Evolutionary conservation across 2,329 filamentous ascomycete species (phyloP).

Genomic region (Cadophora sp.): DNA sequence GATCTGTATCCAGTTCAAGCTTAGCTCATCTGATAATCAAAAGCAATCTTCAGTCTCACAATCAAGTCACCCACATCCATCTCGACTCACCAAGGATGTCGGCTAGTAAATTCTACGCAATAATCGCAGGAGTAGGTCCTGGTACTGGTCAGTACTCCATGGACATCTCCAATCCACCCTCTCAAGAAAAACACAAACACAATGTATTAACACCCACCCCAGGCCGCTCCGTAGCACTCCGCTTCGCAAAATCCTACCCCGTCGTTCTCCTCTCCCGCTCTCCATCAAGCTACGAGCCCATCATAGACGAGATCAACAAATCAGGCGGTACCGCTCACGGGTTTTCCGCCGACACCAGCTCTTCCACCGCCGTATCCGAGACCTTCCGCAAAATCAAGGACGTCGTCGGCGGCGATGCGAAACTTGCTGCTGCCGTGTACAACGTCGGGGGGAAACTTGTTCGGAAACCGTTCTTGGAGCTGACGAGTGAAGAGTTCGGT

Average conservation of each 20-base stretch:
- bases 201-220: not conserved
- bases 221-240: slow-evolving; percentile 53
- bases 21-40: slow-evolving; percentile 19
- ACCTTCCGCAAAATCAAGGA: slow-evolving; percentile 66
- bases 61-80: slow-evolving; percentile 6
- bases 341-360: slow-evolving; percentile 68
- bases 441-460: slow-evolving; percentile 62
- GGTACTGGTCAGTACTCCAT: slow-evolving; percentile 56
- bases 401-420: slow-evolving; percentile 51
- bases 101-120: slow-evolving; percentile 61
- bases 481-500: slow-evolving; percentile 54
- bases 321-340: slow-evolving; percentile 72
- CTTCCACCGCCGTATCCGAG: slow-evolving; percentile 54
- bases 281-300: slow-evolving; percentile 64
- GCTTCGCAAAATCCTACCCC: slow-evolving; percentile 68
- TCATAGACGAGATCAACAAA: slow-evolving; percentile 70
- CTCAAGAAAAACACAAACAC: not conserved
- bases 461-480: slow-evolving; percentile 62
- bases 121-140: slow-evolving; percentile 72
- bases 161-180: slow-evolving; percentile 5
- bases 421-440: slow-evolving; percentile 69
- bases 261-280: slow-evolving; percentile 74
- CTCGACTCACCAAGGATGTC: not conserved
- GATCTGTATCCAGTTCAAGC: not conserved
- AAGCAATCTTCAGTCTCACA: slow-evolving; percentile 12